A percentile compares a stretch with the other conserved stretches of the same genome.
phyloP scores from a whole-genome alignment of 192 early-diverging fungal genomes.

The Geosiphon pyriformis region DNA sequence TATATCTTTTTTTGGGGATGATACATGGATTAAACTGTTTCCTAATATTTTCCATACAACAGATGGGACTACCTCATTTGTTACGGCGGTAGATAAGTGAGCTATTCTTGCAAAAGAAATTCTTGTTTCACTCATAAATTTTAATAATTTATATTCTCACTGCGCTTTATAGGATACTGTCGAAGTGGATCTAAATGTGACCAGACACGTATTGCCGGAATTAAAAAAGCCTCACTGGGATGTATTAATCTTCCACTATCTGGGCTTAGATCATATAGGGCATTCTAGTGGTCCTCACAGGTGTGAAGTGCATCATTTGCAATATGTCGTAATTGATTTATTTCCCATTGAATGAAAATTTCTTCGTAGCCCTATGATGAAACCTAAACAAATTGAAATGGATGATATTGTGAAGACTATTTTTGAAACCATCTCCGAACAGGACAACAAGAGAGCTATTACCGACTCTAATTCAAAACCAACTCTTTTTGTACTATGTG shows the following conservation, averaged over 20 bases:
- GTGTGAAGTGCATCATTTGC: neutral
- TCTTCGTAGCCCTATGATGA: constrained; percentile 59
- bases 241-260: constrained; percentile 68
- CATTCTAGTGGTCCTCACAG: constrained; percentile 63
- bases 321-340: neutral
- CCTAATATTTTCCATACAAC: constrained; percentile 55
- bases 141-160: no score
- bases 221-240: constrained; percentile 58
- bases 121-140: no score
- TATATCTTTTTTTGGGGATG: constrained; percentile 85
- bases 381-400: constrained; percentile 73
- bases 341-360: no score
- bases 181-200: constrained; percentile 71
- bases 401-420: constrained; percentile 56
- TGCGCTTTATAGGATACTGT: constrained; percentile 66
- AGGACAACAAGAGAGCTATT: constrained; percentile 40
- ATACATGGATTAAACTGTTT: constrained; percentile 91
- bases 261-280: constrained; percentile 81
- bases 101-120: no score
- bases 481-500: constrained; percentile 70
- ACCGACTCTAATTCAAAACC: constrained; percentile 39
- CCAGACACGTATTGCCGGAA: constrained; percentile 56
- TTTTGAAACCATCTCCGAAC: constrained; percentile 39
- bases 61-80: constrained; percentile 64
- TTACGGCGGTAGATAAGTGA: constrained; percentile 66